Conservation (phyloP, 1,139 yeast species). For the Pichia sp. region DNA sequence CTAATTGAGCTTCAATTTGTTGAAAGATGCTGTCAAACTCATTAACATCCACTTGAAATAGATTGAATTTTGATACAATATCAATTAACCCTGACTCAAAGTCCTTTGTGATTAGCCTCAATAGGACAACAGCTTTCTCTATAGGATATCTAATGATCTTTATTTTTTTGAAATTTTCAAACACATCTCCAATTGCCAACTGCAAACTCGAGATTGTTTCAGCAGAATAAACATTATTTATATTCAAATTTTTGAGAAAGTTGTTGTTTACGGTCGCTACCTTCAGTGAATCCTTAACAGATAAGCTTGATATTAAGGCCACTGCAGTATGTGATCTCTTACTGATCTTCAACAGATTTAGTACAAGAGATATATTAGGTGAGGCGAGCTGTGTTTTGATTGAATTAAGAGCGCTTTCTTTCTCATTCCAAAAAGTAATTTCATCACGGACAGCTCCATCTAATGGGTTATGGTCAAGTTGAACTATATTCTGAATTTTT, state of each 20-base stretch:
- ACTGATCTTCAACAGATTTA: constrained; percentile 61
- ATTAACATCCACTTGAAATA: constrained; percentile 37
- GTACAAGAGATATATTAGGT: constrained; percentile 52
- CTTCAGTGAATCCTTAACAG: constrained; percentile 54
- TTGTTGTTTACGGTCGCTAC: constrained; percentile 54
- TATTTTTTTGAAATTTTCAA: constrained; percentile 61
- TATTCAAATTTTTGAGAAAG: constrained; percentile 66
- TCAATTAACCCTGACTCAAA: constrained; percentile 35
- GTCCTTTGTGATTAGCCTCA: constrained; percentile 56
- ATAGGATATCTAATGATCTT: constrained; percentile 63
- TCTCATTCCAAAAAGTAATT: constrained; percentile 71
- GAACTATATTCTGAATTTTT: constrained; percentile 56
- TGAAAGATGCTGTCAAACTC: constrained; percentile 33
- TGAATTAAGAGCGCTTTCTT: constrained; percentile 57
- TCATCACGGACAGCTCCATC: constrained; percentile 68
- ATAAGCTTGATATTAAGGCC: constrained; percentile 68
- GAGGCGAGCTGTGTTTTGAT: constrained; percentile 57
- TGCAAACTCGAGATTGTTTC: constrained; percentile 44
- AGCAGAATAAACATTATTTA: constrained; percentile 52
- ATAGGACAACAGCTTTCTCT: constrained; percentile 55
- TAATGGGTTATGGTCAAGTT: constrained; percentile 45
- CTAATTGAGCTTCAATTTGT: constrained; percentile 33
- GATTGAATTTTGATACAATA: constrained; percentile 24
- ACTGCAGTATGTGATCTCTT: constrained; percentile 78
- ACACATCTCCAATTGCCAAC: constrained; percentile 36